Conservation (phyloP, 2,329 filamentous ascomycete genomes). For the Aspergillus aculeatinus region DNA sequence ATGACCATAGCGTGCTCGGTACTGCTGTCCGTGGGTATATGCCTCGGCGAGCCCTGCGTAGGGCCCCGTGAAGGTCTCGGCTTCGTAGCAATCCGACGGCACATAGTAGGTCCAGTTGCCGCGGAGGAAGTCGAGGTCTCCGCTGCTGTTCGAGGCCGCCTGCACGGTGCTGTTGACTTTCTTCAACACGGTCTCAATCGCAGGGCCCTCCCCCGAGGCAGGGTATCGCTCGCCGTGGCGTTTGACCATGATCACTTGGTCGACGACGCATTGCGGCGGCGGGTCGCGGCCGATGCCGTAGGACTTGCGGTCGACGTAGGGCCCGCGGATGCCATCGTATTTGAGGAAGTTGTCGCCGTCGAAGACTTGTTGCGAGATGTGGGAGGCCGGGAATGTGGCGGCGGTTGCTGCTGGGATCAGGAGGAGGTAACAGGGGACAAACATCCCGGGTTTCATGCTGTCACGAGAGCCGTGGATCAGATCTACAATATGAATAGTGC, state of each 20-base stretch:
- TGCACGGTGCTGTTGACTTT: conserved; percentile 16
- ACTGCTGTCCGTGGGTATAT: conserved; percentile 19
- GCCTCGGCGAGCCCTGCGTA: conserved; percentile 20
- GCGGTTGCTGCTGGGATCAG: conserved; percentile 1
- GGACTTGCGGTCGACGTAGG: conserved; percentile 18
- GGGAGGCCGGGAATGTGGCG: not conserved
- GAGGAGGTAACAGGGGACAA: not conserved
- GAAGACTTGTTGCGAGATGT: conserved; percentile 10
- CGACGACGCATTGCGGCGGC: conserved; percentile 20
- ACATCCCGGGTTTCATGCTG: no score
- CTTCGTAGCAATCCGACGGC: conserved; percentile 17
- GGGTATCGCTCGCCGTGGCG: conserved; percentile 28
- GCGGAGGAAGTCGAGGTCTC: conserved; percentile 18
- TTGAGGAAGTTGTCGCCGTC: conserved; percentile 23
- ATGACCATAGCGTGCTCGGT: conserved; percentile 22
- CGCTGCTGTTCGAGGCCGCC: not conserved
- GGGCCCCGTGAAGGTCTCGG: conserved; percentile 21
- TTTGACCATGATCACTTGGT: conserved; percentile 26
- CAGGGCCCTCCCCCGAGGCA: conserved; percentile 1
- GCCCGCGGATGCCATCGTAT: conserved; percentile 21
- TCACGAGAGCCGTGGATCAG: not conserved
- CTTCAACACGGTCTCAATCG: conserved; percentile 15
- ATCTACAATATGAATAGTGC: not conserved
- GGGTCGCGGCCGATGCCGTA: conserved; percentile 22
- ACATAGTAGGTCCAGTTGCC: conserved; percentile 25